Percentiles rank a stretch among this genome's conserved stretches.
These are phyloP conservation scores for Wickerhamiella domercqiae DNA, from an alignment of 805 yeast genomes.

Conservation along the genomic window DNA sequence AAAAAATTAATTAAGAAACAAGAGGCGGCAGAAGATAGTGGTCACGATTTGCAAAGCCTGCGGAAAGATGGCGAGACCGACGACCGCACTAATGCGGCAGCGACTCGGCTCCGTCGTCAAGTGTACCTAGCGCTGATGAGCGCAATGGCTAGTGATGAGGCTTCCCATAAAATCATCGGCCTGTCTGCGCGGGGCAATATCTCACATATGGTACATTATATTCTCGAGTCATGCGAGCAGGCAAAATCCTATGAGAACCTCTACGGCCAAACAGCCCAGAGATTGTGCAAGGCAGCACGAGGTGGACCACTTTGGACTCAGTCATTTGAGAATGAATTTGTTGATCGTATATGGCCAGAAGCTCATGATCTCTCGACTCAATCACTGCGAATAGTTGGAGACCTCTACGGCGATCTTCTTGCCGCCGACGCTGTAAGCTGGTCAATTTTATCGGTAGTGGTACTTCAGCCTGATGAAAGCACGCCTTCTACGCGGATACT, in stretches of 20 bases:
- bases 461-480: conserved; percentile 54
- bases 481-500: conserved; percentile 68
- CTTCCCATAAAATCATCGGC: conserved; percentile 63
- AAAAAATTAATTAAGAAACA: too few species aligned
- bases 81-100: not conserved
- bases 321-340: conserved; percentile 39
- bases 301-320: conserved; percentile 35
- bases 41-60: too few species aligned
- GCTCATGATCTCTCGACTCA: conserved; percentile 58
- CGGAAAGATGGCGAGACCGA: too few species aligned
- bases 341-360: conserved; percentile 33
- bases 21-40: too few species aligned
- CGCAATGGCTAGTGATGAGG: conserved; percentile 82
- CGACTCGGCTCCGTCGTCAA: not conserved
- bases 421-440: conserved; percentile 57
- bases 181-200: conserved; percentile 27
- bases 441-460: conserved; percentile 36
- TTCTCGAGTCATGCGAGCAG: conserved; percentile 68
- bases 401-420: conserved; percentile 72
- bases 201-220: conserved; percentile 48
- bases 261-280: conserved; percentile 63
- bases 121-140: conserved; percentile 41
- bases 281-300: conserved; percentile 34
- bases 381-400: conserved; percentile 63
- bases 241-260: conserved; percentile 76